Conservation (phyloP, 2,329 filamentous ascomycete species). For the Aspergillus udagawae region DNA sequence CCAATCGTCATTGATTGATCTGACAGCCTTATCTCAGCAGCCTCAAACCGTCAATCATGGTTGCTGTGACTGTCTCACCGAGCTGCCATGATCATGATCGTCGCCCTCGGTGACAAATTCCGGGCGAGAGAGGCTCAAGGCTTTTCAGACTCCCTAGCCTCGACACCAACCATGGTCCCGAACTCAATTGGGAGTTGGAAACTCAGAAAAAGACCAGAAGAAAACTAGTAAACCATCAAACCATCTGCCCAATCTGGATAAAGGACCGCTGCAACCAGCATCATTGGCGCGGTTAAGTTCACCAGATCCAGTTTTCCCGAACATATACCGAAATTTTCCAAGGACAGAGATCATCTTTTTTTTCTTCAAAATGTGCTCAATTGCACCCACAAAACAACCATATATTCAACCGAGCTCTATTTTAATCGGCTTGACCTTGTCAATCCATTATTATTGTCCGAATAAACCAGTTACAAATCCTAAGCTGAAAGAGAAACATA, state of each 20-base stretch:
- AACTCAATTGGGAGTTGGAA: neutral
- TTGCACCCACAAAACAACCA: neutral
- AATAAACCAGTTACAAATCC: neutral
- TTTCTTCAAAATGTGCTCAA: neutral
- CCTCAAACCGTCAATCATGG: neutral
- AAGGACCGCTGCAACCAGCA: neutral
- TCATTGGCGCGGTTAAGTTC: constrained; percentile 5
- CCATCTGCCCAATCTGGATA: neutral
- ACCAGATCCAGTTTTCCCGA: constrained; percentile 11
- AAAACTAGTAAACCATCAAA: neutral
- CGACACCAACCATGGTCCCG: neutral
- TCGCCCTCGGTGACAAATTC: neutral
- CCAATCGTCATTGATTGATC: neutral
- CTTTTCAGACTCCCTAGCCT: neutral
- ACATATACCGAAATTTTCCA: constrained; percentile 7
- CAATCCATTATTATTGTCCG: neutral
- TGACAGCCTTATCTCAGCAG: too few species aligned
- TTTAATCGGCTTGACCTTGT: neutral
- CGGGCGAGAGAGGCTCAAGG: neutral
- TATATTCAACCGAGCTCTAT: neutral
- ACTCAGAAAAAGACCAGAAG: neutral
- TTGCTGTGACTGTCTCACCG: neutral
- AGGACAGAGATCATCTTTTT: neutral
- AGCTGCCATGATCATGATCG: neutral
- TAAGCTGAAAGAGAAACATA: neutral